Base-by-base conservation (phyloP, 148 eudicot genomes). In the Rhododendron griersonianum region DNA sequence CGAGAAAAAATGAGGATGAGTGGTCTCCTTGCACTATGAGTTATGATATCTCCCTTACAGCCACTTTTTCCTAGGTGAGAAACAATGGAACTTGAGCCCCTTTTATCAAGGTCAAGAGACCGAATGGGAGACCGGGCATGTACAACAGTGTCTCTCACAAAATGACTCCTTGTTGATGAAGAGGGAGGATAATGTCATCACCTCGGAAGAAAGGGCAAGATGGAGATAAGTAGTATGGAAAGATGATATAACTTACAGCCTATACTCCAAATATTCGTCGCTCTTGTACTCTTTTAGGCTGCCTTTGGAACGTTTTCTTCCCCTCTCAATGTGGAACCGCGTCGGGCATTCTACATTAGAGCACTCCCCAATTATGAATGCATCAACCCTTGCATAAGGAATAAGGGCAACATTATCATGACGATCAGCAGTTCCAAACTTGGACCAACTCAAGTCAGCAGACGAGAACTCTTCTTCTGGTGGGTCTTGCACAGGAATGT, bases 251-350 rank as follows among this genome's bases (percentile, higher is more conserved):
- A 91, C 99, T 93, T 94, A 98, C 98, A 86, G 87, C 87, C 95
- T 91, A 78, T 93, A 95, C 88, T 95, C 99, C 88, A 98, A 88
- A 86, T 95, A 95, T 67, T 98, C 99, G 86, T 98, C 98, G 85
- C 75, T 90, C 86, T 92, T 94, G 92, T 87, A 95, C 76, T 95
- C 92, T 85, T 91, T 90, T 59, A 95, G 92, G 92, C 94, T 94
- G 73, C 96, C 98, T 84, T 73, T 89, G 15, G 83, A 57, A 50
- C 99, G 90, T 90, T 93, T 98, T 87, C 99, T 90, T 81, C 96
- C 98, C 92, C 96, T 93, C 89, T 98, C 98, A 85, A 98, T 94
- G 91, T 95, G 99, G 84, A 97, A 97, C 51, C 91, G 93, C 35
- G 99, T 97, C 11, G 98, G 99, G 86, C 88, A 93, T 90, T 97